phyloP scores from a whole-genome alignment of 2,329 filamentous ascomycete species.

The Apiospora marii region DNA sequence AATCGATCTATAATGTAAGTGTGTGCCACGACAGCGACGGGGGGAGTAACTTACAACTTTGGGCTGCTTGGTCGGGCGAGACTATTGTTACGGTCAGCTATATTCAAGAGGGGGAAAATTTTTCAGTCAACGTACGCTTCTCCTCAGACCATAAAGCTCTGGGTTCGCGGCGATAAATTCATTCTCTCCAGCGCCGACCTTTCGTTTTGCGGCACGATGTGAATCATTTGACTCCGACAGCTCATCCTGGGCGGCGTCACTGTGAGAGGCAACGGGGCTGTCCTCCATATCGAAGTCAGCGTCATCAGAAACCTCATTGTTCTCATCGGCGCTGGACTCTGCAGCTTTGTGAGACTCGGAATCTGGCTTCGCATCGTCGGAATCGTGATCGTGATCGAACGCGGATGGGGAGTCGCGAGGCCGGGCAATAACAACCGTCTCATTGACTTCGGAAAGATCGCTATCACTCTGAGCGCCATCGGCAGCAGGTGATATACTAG shows the following conservation, averaged over 20 bases:
- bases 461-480: conserved; percentile 68
- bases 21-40: conserved; percentile 8
- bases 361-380: conserved; percentile 45
- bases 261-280: conserved; percentile 58
- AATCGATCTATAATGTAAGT: conserved; percentile 41
- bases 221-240: conserved; percentile 77
- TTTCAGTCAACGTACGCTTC: conserved; percentile 73
- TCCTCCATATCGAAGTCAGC: conserved; percentile 80
- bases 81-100: conserved; percentile 52
- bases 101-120: conserved; percentile 28
- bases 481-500: conserved; percentile 46
- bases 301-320: conserved; percentile 68
- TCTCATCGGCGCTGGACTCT: conserved; percentile 55
- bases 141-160: conserved; percentile 90
- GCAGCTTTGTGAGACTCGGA: conserved; percentile 45
- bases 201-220: conserved; percentile 75
- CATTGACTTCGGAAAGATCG: conserved; percentile 77
- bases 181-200: conserved; percentile 73
- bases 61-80: conserved; percentile 64
- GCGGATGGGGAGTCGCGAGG: conserved; percentile 53
- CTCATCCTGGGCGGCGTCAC: conserved; percentile 57
- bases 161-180: conserved; percentile 91
- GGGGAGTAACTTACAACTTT: conserved; percentile 57
- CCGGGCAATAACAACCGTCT: conserved; percentile 57
- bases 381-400: conserved; percentile 47